Percentiles rank a stretch among this genome's conserved stretches.
Evolutionary conservation across 2,329 filamentous ascomycete genomes (phyloP).

Genomic region (Tympanopsis confertula): DNA sequence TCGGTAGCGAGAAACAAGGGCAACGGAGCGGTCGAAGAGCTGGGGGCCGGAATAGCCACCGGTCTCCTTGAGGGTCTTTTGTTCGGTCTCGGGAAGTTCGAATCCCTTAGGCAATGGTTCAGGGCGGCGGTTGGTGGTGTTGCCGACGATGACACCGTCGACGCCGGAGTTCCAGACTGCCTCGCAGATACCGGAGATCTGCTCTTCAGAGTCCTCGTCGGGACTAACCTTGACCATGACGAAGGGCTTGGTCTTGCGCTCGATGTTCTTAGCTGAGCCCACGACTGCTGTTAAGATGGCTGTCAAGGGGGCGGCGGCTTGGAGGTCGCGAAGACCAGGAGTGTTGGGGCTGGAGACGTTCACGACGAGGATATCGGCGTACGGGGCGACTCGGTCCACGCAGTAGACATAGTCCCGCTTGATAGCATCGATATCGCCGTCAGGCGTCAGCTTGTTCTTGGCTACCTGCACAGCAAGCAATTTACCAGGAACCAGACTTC

Average conservation of each 20-base stretch:
- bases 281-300: slow-evolving; percentile 74
- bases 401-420: slow-evolving; percentile 78
- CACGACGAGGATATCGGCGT: slow-evolving; percentile 92
- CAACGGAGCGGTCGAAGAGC: slow-evolving; percentile 70
- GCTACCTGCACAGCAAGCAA: slow-evolving; percentile 84
- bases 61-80: slow-evolving; percentile 57
- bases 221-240: slow-evolving; percentile 99
- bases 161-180: slow-evolving; percentile 76
- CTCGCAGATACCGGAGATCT: slow-evolving; percentile 79
- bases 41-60: slow-evolving; percentile 87
- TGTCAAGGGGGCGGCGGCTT: slow-evolving; percentile 74
- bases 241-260: slow-evolving; percentile 60
- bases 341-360: slow-evolving; percentile 97
- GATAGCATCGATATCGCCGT: slow-evolving; percentile 73
- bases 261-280: slow-evolving; percentile 55
- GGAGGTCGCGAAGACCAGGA: slow-evolving; percentile 75
- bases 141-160: slow-evolving; percentile 91
- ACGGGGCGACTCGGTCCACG: slow-evolving; percentile 69
- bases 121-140: slow-evolving; percentile 79
- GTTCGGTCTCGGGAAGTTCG: slow-evolving; percentile 53
- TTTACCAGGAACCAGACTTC: slow-evolving; percentile 65
- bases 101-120: slow-evolving; percentile 59
- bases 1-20: slow-evolving; percentile 71
- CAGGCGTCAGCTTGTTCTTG: slow-evolving; percentile 90
- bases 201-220: slow-evolving; percentile 76